A percentile compares a stretch with the other conserved stretches of the same genome.
These are phyloP conservation scores for Termitomyces heimii DNA, from an alignment of 768 basidiomycete species.

Conservation along the genomic window DNA sequence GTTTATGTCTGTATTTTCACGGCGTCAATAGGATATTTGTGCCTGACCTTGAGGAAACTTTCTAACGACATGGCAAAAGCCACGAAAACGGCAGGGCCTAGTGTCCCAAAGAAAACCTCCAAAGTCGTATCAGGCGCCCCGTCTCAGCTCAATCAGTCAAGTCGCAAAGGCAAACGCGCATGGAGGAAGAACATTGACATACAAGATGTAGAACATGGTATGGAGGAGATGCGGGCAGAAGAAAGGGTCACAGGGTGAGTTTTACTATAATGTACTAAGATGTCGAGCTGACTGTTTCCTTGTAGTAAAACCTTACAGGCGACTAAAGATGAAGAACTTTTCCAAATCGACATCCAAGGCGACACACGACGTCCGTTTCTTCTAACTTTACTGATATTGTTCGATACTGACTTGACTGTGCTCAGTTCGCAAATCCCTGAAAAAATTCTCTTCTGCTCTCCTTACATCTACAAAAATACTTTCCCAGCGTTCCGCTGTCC, in stretches of 20 bases:
- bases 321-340: constrained; percentile 68
- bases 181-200: constrained; percentile 95
- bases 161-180: constrained; percentile 85
- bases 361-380: constrained; percentile 58
- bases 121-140: constrained; percentile 45
- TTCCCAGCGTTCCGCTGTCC: constrained; percentile 80
- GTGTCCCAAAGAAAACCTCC: constrained; percentile 6
- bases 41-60: not conserved
- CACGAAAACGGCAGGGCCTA: not conserved
- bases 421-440: constrained; percentile 54
- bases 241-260: constrained; percentile 75
- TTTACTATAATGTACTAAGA: not conserved
- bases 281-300: not conserved
- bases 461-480: constrained; percentile 77
- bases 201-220: constrained; percentile 64
- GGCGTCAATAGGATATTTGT: not conserved
- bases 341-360: constrained; percentile 74
- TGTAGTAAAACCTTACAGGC: constrained; percentile 57
- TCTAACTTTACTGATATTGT: not conserved
- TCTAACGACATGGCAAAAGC: constrained; percentile 7
- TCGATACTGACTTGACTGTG: not conserved
- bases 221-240: constrained; percentile 76
- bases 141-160: constrained; percentile 59
- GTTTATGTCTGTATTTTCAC: constrained; percentile 1
- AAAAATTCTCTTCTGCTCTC: constrained; percentile 45